A percentile compares a stretch with the other conserved stretches of the same genome.
Evolutionary conservation across 2,329 filamentous ascomycete species (phyloP).

Genomic region (Ramularia endophylla): DNA sequence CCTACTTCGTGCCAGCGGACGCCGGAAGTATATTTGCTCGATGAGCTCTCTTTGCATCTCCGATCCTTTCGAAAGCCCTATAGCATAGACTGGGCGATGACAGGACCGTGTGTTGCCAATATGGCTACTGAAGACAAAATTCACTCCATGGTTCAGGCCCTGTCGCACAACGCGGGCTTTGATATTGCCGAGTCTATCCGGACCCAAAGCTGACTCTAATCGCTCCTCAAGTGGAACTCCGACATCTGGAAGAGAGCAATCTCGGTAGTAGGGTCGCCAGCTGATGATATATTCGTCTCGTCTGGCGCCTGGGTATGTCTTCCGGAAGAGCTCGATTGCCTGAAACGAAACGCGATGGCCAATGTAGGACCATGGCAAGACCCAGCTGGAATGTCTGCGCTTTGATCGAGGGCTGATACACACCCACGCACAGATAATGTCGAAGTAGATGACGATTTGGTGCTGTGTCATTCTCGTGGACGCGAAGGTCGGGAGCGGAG

Average conservation of each 20-base stretch:
- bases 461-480: too few relatives aligned
- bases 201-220: conserved; percentile 1
- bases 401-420: not conserved
- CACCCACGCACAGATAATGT: conserved; percentile 5
- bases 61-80: not conserved
- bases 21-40: conserved; percentile 3
- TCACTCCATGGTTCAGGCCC: not conserved
- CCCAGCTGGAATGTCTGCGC: not conserved
- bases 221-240: conserved; percentile 1
- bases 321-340: conserved; percentile 4
- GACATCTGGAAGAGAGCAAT: conserved; percentile 1
- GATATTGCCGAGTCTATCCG: not conserved
- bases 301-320: conserved; percentile 1
- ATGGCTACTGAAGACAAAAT: not conserved
- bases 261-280: conserved; percentile 5
- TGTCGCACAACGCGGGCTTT: not conserved
- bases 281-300: not conserved
- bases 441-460: conserved; percentile 5
- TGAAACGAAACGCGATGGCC: conserved; percentile 5
- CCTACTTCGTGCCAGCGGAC: conserved; percentile 1
- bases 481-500: too few relatives aligned
- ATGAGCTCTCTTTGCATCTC: not conserved
- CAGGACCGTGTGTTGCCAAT: conserved; percentile 1
- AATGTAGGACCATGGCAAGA: not conserved
- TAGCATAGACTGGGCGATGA: not conserved